Evolutionary conservation across 495 filamentous ascomycete genomes (phyloP), one percentile per base, ranked within the genome.

Genomic region (Apodospora peruviana): DNA sequence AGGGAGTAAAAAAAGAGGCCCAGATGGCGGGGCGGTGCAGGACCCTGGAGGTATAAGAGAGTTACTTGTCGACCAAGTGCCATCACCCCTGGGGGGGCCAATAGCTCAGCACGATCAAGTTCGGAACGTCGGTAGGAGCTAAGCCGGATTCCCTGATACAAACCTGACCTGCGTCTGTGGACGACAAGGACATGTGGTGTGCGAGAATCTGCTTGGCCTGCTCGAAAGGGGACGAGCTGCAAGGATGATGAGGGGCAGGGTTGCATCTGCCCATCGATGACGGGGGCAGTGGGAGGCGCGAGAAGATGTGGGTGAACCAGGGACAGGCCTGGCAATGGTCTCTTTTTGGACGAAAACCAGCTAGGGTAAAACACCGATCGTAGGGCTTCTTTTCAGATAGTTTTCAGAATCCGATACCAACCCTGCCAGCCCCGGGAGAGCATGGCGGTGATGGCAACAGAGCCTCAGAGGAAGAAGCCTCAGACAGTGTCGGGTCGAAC

Each of bases 71-170:
- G 49, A 59, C 59, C 51, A 61, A 63, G 59, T 66, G 47, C 25
- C 60, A 54, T 55, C 53, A 60, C 59, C 61, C 62, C 59, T 58
- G 64, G 61, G 54, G 59, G 51, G 56, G 52, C 56, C 55, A 62
- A 58, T 58, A 57, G 60, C 62, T 62, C 68, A 69, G 65, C 65
- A 67, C 59, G 67, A 66, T 62, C 66, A 66, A 59, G 70, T 58
- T 69, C 67, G 70, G 72, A 67, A 70, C 71, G 60, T 66, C 69
- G 68, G 72, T 73, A 75, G 67, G 70, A 72, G 65, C 66, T 70
- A 69, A 70, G 69, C 71, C 71, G 71, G 70, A 64, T 67, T 67
- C 60, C 66, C 67, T 73, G 71, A 68, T 68, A 70, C 70, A 73
- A 67, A 62, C 69, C 61, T 68, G 67, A 64, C 66, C 65, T 58